A percentile compares a stretch with the other conserved stretches of the same genome.
Conservation (phyloP, 108 stramenopile genomes). For the Skeletonema menzelii region DNA sequence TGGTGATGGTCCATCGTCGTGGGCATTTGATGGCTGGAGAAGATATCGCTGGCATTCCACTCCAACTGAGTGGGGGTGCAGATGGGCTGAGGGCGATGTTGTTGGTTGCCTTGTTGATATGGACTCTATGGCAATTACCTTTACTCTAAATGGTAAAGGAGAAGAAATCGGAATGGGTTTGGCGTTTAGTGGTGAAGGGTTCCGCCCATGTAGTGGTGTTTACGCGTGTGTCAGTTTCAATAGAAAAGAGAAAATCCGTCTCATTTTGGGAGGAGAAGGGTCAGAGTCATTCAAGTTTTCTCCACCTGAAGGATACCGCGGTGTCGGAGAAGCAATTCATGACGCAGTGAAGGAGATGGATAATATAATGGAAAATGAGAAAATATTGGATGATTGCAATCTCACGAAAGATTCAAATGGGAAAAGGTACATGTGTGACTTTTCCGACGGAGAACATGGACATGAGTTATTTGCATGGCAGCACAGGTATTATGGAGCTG, state of each 20-base stretch:
- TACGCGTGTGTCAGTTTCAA: constrained; percentile 91
- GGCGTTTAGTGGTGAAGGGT: constrained; percentile 82
- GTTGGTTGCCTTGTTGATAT: constrained; percentile 90
- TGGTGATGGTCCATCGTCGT: constrained; percentile 92
- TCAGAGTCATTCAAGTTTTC: constrained; percentile 64
- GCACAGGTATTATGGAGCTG: constrained; percentile 88
- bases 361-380: constrained; percentile 58
- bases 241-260: constrained; percentile 69
- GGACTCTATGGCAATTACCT: constrained; percentile 82
- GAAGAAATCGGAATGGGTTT: constrained; percentile 89
- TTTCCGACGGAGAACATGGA: constrained; percentile 89
- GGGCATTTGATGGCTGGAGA: constrained; percentile 97
- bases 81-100: constrained; percentile 91
- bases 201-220: constrained; percentile 86
- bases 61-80: constrained; percentile 91
- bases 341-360: constrained; percentile 62
- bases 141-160: constrained; percentile 88
- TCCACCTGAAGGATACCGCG: constrained; percentile 77
- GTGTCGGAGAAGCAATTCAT: constrained; percentile 80
- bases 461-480: constrained; percentile 89
- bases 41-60: constrained; percentile 90
- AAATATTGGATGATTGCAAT: constrained; percentile 16
- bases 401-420: background rate
- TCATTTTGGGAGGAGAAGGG: constrained; percentile 73
- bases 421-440: constrained; percentile 79